Percentiles rank a stretch among this genome's conserved stretches.
These are phyloP conservation scores for Monosporascus cannonballus DNA, from an alignment of 2,329 filamentous ascomycete species.

Conservation along the genomic window DNA sequence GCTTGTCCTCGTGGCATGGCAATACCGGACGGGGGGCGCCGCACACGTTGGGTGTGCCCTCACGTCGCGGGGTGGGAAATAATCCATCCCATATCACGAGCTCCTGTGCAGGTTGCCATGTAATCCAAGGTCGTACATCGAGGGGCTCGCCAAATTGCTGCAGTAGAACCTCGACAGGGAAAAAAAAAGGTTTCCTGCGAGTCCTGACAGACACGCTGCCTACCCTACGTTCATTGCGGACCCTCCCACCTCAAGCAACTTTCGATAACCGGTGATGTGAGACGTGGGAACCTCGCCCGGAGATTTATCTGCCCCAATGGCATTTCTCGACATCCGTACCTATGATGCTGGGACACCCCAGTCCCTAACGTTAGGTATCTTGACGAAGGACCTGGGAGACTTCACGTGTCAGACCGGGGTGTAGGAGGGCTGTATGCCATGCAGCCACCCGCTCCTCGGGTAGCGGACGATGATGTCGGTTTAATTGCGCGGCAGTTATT, in stretches of 20 bases:
- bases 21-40: too few species aligned
- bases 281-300: background rate
- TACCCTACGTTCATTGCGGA: background rate
- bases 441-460: background rate
- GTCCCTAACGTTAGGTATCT: too few species aligned
- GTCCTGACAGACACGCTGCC: background rate
- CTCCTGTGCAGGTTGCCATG: background rate
- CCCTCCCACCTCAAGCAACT: background rate
- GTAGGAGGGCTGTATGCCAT: background rate
- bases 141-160: background rate
- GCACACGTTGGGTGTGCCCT: background rate
- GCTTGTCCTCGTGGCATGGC: too few species aligned
- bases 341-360: too few species aligned
- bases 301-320: constrained; percentile 1
- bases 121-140: background rate
- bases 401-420: background rate
- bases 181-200: background rate
- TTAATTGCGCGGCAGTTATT: background rate
- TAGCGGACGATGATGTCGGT: background rate
- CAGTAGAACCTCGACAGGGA: background rate
- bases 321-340: background rate
- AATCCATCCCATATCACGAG: background rate
- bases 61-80: background rate
- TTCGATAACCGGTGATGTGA: background rate
- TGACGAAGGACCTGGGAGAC: background rate